Conservation (phyloP, 2,329 filamentous ascomycete species). For the Verticillium dahliae region DNA sequence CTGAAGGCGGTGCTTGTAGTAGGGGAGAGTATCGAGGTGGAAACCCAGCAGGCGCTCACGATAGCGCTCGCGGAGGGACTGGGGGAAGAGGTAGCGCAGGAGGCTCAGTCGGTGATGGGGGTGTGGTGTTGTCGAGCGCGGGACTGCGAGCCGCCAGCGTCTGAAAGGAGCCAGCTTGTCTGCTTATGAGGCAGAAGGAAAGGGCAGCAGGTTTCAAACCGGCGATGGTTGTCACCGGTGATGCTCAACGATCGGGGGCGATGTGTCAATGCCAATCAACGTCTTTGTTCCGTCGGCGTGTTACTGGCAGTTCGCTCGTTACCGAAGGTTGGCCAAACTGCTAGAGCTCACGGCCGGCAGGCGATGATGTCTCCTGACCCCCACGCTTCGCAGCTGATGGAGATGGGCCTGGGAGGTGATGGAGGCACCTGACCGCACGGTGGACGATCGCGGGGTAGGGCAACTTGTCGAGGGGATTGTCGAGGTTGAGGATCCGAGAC, state of each 20-base stretch:
- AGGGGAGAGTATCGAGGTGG: conserved; percentile 68
- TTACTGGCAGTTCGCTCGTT: background rate
- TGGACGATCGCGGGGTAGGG: background rate
- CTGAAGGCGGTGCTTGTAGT: conserved; percentile 64
- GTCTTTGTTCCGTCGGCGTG: background rate
- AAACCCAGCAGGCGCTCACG: conserved; percentile 62
- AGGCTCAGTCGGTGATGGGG: conserved; percentile 41
- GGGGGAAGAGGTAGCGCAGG: conserved; percentile 64
- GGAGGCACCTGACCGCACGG: background rate
- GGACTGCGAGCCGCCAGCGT: background rate
- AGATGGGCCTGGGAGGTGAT: background rate
- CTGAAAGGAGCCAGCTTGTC: conserved; percentile 3
- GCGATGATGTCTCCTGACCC: conserved; percentile 1
- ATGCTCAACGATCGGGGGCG: background rate
- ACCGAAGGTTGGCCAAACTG: background rate
- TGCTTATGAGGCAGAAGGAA: background rate
- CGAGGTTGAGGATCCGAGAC: background rate
- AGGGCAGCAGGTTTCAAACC: too few relatives aligned
- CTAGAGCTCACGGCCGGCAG: background rate
- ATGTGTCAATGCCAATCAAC: background rate
- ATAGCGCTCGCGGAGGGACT: conserved; percentile 52
- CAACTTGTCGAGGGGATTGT: background rate
- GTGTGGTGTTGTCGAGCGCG: background rate
- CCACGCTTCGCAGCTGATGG: conserved; percentile 1
- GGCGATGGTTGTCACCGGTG: too few relatives aligned